phyloP scores from a whole-genome alignment of 805 yeast species.

The Starmerella stigmatis region DNA sequence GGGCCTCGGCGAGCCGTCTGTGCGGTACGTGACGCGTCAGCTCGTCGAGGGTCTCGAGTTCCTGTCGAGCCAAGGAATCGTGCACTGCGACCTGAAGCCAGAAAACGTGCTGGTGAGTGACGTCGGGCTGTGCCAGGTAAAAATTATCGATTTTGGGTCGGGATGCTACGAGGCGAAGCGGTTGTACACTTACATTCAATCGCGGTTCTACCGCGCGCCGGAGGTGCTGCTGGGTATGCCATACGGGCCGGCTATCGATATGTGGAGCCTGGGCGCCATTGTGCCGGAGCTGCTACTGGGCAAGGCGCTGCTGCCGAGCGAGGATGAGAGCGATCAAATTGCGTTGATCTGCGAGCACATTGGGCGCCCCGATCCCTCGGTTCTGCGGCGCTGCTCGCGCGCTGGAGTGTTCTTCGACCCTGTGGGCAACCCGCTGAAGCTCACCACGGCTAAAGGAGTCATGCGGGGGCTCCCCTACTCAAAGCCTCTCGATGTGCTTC shows the following conservation, averaged over 20 bases:
- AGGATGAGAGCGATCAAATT: constrained; percentile 74
- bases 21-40: constrained; percentile 41
- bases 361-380: constrained; percentile 66
- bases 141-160: constrained; percentile 71
- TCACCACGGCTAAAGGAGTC: constrained; percentile 18
- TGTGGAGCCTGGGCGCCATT: constrained; percentile 97
- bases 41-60: constrained; percentile 49
- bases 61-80: constrained; percentile 46
- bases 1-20: constrained; percentile 31
- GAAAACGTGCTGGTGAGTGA: constrained; percentile 60
- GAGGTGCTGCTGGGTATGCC: constrained; percentile 85
- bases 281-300: constrained; percentile 90
- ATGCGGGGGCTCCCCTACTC: constrained; percentile 19
- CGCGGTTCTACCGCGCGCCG: constrained; percentile 93
- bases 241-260: constrained; percentile 84
- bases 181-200: constrained; percentile 91
- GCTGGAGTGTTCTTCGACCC: constrained; percentile 33
- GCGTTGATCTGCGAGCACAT: constrained; percentile 80
- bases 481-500: constrained; percentile 14
- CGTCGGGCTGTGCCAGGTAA: constrained; percentile 40
- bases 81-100: constrained; percentile 82
- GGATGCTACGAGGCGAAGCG: constrained; percentile 51
- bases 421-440: constrained; percentile 28
- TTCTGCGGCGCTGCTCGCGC: constrained; percentile 31
- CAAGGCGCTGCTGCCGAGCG: constrained; percentile 91